phyloP scores from a whole-genome alignment of 192 early-diverging fungal species.

The Coemansia sp. region DNA sequence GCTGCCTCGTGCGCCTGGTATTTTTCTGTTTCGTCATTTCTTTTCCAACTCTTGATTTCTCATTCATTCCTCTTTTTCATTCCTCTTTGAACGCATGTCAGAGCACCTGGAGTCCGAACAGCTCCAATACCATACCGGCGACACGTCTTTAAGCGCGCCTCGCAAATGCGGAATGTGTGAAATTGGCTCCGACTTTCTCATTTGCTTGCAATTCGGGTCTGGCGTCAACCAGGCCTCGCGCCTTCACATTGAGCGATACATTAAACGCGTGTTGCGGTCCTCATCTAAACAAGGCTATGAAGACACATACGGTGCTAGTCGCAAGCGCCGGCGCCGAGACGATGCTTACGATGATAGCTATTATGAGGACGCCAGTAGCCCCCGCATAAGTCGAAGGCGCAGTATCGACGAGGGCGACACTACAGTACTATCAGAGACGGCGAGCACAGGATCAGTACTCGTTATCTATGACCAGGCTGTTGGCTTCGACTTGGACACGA shows the following conservation, averaged over 20 bases:
- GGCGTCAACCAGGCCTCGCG: constrained; percentile 7
- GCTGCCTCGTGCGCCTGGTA: no score
- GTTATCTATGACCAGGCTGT: constrained; percentile 26
- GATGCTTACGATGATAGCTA: constrained; percentile 1
- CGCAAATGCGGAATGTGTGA: constrained; percentile 16
- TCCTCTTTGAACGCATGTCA: background rate
- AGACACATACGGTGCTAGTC: background rate
- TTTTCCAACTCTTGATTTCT: no score
- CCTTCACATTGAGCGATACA: constrained; percentile 30
- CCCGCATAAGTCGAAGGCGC: background rate
- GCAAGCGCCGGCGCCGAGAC: constrained; percentile 44
- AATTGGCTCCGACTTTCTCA: constrained; percentile 24
- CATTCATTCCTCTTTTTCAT: background rate
- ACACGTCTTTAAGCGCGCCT: background rate
- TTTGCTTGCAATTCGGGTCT: constrained; percentile 36
- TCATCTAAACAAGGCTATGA: background rate
- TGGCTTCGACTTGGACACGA: constrained; percentile 41
- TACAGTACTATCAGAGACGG: background rate
- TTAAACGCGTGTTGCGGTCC: constrained; percentile 18
- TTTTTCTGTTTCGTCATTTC: no score
- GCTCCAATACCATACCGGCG: background rate
- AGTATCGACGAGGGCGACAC: background rate
- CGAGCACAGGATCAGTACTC: background rate
- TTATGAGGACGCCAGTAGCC: background rate
- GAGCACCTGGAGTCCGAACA: background rate